phyloP scores from a whole-genome alignment of 164 flowering plant species.

The Houttuynia cordata region DNA sequence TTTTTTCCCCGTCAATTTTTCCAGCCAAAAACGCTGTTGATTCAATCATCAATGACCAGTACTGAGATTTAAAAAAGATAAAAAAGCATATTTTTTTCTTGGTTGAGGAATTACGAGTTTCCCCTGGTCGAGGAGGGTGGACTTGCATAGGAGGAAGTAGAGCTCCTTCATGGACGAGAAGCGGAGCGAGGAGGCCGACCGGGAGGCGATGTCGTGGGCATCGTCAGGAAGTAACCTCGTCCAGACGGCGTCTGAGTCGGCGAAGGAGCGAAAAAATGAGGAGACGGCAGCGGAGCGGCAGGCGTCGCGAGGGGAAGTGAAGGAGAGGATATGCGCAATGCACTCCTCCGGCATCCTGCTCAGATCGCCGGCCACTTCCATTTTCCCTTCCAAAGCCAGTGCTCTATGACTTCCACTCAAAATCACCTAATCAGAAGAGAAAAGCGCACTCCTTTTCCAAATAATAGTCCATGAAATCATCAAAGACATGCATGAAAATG shows the following conservation, averaged over 20 bases:
- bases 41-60: too few species aligned
- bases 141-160: not conserved
- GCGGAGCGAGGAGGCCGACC: not conserved
- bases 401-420: too few species aligned
- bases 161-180: conserved; percentile 1
- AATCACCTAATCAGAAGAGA: too few species aligned
- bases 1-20: conserved; percentile 2
- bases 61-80: too few species aligned
- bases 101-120: not conserved
- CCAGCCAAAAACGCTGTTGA: not conserved
- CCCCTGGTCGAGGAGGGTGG: conserved; percentile 1
- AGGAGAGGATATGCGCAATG: not conserved
- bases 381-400: too few species aligned
- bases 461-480: too few species aligned
- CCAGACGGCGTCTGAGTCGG: conserved; percentile 1
- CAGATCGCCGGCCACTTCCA: too few species aligned
- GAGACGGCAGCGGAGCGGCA: conserved; percentile 1
- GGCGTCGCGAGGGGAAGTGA: not conserved
- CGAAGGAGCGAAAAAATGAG: not conserved
- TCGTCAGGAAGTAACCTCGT: not conserved
- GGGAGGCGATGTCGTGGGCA: not conserved
- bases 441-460: too few species aligned
- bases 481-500: too few species aligned
- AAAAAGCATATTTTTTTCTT: too few species aligned
- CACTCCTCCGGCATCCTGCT: not conserved